Base-by-base conservation (phyloP, 306 rosid genomes). In the Dalbergia cochinchinensis region DNA sequence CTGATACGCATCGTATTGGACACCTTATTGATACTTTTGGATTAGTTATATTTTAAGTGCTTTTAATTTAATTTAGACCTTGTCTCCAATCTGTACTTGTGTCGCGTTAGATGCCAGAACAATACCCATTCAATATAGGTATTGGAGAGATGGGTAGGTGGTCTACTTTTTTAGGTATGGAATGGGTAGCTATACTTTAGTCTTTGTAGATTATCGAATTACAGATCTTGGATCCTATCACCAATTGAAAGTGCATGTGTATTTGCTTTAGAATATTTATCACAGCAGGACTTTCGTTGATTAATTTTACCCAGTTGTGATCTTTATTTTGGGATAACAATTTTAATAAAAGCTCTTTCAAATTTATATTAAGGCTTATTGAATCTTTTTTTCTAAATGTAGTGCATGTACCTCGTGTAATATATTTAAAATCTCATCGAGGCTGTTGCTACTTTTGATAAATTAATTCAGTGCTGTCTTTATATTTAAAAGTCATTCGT, bases 401-500 rank as follows among this genome's bases (percentile, higher is more conserved):
- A 6, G 60, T 4, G 34, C 34, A 11, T 74, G 19, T 15, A 1
- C 15, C 35, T 68, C 41, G 20, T 68, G 59, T 65, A 33, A 57
- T 57, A 31, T 60, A 12, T 71, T 6, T 35, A 31, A 37, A 14
- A 79, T 61, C 4, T 44, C 18, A 5, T 44, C 0, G 35, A 61
- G 20, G 35, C 47, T 63, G 51, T 12, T 67, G 65, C 66, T 5
- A 67, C 76, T 81, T 69, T 77, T 68, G 53, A 50, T 76, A 5
- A 39, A 82, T 47, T 20, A 59, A 67, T 4, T 15, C 65, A 11
- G 53, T 19, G 10, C 45, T 45, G 12, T 33, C 73, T 80, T 66
- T 58, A 45, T 67, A 35, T 68, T 67, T 66, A 34, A 67, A 74
- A 66, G 58, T 69, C 58, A 47, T 35, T 66, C 14, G 14, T 26